A percentile compares a stretch with the other conserved stretches of the same genome.
Evolutionary conservation across 805 yeast genomes (phyloP).

Genomic region (Kazachstania bromeliacearum): DNA sequence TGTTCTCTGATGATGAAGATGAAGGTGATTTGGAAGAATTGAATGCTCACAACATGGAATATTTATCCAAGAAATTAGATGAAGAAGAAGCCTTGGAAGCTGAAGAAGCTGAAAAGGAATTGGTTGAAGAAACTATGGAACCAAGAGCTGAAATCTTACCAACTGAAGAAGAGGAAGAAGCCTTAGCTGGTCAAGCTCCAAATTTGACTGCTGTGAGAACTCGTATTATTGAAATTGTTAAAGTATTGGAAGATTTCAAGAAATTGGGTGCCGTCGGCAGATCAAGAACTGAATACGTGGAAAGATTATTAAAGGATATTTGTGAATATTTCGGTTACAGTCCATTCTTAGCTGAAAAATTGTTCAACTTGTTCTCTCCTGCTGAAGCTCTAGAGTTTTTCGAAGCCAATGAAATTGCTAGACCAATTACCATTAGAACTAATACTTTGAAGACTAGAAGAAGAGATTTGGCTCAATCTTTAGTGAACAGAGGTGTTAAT

Average conservation of each 20-base stretch:
- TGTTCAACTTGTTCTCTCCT: slow-evolving; percentile 85
- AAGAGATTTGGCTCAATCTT: slow-evolving; percentile 88
- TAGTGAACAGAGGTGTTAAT: slow-evolving; percentile 94
- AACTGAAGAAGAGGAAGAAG: slow-evolving; percentile 52
- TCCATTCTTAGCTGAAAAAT: slow-evolving; percentile 84
- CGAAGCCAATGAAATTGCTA: slow-evolving; percentile 94
- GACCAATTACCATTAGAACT: slow-evolving; percentile 97
- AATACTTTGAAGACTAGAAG: slow-evolving; percentile 91
- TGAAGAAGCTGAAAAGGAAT: slow-evolving; percentile 50
- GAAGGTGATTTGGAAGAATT: slow-evolving; percentile 58
- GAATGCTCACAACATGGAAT: slow-evolving; percentile 79
- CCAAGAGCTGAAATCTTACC: slow-evolving; percentile 77
- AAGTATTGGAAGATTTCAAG: slow-evolving; percentile 85
- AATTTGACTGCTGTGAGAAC: slow-evolving; percentile 80
- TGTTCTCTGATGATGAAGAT: slow-evolving; percentile 73
- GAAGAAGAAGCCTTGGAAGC: slow-evolving; percentile 51
- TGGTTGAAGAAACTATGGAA: slow-evolving; percentile 50
- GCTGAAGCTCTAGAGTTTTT: slow-evolving; percentile 96
- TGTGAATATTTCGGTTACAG: slow-evolving; percentile 92
- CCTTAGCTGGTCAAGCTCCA: slow-evolving; percentile 46
- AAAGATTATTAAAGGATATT: slow-evolving; percentile 73
- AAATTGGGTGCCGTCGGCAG: slow-evolving; percentile 75
- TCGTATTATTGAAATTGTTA: slow-evolving; percentile 90
- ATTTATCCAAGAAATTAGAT: slow-evolving; percentile 58
- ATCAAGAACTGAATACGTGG: slow-evolving; percentile 74